Evolutionary conservation across 257 asterid genomes (phyloP), one percentile per base, ranked within the genome.

Genomic region (Dorcoceras hygrometricum): DNA sequence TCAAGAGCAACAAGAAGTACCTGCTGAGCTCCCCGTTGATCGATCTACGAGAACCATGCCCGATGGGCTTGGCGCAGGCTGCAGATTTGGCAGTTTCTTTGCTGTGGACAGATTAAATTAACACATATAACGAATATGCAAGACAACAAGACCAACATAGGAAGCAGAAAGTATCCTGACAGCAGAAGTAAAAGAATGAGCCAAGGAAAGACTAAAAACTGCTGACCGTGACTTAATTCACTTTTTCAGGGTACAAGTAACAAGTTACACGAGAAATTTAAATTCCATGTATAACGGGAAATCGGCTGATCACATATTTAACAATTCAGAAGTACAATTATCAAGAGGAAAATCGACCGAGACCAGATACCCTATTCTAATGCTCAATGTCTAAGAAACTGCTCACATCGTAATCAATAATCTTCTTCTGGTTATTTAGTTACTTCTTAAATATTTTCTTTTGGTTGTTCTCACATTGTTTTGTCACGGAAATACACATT

Each of bases 31-130:
- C 20, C 54, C 54, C 20, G 8, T 8, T 46, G 54, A 14, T 5
- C 54, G 54, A 46, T 46, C 54, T 46, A 46, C 54, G 5, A 46
- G 54, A 46, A 46, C 54, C 54, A 46, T 46, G 54, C 54, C 54
- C 20, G 54, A 46, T 18, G 54, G 54, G 22, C 18, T 46, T 46
- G 20, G 7, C 4, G 22, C 54, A 4, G 54, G 54, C 54, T 46
- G 54, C 54, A 46, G 54, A 46, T 4, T 20, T 46, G 54, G 54
- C 22, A 46, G 54, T 46, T 46, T 46, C 54, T 46, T 46, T 46
- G 54, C 54, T 46, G 54, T 46, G 20, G 8, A 46, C 5, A 46
- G 22, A 46, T 46, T 46, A 20, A 46, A 46, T 16, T 5, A 4
- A 46, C 22, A 46, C 54, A 4, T 46, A 4, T 16, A 46, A 18